Percentiles rank a stretch among this genome's conserved stretches.
These are phyloP conservation scores for Cubamyces lactineus DNA, from an alignment of 768 basidiomycete species.

Conservation along the genomic window DNA sequence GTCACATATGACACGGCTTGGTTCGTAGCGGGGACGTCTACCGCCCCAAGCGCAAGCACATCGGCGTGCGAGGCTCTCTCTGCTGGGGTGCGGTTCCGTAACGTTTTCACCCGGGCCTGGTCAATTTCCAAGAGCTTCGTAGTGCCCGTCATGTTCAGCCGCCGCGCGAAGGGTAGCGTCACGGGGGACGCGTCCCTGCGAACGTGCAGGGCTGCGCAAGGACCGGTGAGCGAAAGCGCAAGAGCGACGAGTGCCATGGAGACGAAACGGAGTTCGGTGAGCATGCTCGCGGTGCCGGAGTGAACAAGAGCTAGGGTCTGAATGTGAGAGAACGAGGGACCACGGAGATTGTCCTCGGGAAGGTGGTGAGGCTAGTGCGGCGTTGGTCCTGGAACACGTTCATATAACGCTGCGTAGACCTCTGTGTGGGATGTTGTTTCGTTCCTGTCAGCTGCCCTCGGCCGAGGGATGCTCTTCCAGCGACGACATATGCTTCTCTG, in stretches of 20 bases:
- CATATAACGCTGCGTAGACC: conserved; percentile 15
- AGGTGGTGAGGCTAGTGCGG: conserved; percentile 14
- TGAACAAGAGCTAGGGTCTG: background rate
- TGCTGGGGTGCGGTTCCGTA: conserved; percentile 23
- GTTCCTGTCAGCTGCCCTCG: background rate
- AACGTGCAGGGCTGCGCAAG: background rate
- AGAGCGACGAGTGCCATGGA: background rate
- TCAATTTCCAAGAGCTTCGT: conserved; percentile 24
- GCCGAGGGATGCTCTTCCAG: no score
- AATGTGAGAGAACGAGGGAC: background rate
- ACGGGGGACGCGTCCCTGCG: conserved; percentile 21
- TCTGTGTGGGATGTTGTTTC: background rate
- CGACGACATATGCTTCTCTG: no score
- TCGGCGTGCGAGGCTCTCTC: conserved; percentile 7
- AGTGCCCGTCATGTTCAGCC: conserved; percentile 25
- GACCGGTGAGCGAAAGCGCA: background rate
- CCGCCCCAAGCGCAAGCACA: background rate
- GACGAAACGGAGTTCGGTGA: conserved; percentile 3
- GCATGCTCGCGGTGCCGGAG: conserved; percentile 4
- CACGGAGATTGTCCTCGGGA: conserved; percentile 14
- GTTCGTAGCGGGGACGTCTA: conserved; percentile 25
- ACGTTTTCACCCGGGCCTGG: conserved; percentile 22
- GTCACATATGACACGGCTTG: conserved; percentile 30
- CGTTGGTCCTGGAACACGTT: background rate
- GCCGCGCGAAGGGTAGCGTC: conserved; percentile 25